phyloP scores from a whole-genome alignment of 495 filamentous ascomycete species.

The Penicillium canescens region DNA sequence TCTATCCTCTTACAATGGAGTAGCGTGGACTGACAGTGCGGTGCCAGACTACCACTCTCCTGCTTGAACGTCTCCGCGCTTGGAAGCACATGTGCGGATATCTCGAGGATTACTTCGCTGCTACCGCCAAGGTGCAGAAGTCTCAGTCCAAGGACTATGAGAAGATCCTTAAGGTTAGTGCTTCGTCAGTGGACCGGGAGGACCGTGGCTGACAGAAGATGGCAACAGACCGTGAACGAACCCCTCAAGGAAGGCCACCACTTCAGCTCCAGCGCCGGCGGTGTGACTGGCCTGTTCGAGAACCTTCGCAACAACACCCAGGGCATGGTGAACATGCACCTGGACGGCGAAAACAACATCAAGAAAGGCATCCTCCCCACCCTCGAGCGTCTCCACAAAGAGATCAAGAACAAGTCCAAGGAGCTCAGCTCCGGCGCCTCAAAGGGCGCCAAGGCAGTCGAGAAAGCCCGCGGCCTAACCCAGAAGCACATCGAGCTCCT shows the following conservation, averaged over 20 bases:
- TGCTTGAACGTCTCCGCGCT: slow-evolving; percentile 82
- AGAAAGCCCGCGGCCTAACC: slow-evolving; percentile 80
- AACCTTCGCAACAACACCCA: slow-evolving; percentile 91
- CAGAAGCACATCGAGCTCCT: slow-evolving; percentile 97
- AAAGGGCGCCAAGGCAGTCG: slow-evolving; percentile 84
- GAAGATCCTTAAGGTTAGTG: slow-evolving; percentile 79
- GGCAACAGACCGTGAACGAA: slow-evolving; percentile 70
- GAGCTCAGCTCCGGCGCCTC: slow-evolving; percentile 81
- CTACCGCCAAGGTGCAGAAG: slow-evolving; percentile 81
- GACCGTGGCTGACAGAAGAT: not conserved
- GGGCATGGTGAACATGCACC: slow-evolving; percentile 81
- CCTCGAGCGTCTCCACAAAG: slow-evolving; percentile 86
- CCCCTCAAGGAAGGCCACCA: slow-evolving; percentile 86
- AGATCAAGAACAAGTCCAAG: slow-evolving; percentile 94
- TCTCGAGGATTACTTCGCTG: slow-evolving; percentile 82
- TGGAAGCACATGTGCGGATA: slow-evolving; percentile 95
- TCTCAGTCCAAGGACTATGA: slow-evolving; percentile 92
- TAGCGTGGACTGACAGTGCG: slow-evolving; percentile 8
- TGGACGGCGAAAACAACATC: slow-evolving; percentile 84
- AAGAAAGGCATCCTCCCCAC: slow-evolving; percentile 81
- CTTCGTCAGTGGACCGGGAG: not conserved
- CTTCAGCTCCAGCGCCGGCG: slow-evolving; percentile 83
- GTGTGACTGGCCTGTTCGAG: slow-evolving; percentile 86
- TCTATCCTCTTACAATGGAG: not conserved
- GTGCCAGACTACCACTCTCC: slow-evolving; percentile 67